These are phyloP conservation scores for Scutellaria minor DNA, from an alignment of 257 asterid genomes.

Conservation along the genomic window DNA sequence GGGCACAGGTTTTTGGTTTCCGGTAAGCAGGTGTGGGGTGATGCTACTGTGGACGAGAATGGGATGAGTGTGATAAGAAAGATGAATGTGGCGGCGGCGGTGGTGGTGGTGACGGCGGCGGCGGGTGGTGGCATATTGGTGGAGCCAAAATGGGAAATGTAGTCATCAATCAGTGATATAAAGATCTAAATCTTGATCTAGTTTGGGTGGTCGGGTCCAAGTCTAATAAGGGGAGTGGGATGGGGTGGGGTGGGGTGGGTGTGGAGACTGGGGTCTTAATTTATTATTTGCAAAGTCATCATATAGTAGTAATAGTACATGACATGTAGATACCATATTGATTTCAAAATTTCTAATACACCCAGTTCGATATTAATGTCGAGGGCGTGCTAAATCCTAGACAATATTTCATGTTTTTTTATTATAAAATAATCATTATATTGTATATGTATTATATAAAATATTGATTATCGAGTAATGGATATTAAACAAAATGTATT, in stretches of 20 bases:
- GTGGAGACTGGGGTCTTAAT: not conserved
- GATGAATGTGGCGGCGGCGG: conserved; percentile 40
- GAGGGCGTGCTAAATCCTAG: too few relatives aligned
- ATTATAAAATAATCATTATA: too few relatives aligned
- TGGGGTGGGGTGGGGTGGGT: not conserved
- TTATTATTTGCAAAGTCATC: not conserved
- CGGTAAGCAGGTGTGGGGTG: conserved; percentile 49
- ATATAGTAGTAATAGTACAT: too few relatives aligned
- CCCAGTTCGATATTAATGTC: too few relatives aligned
- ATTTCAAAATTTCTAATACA: too few relatives aligned
- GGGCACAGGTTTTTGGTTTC: conserved; percentile 49
- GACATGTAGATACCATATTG: too few relatives aligned
- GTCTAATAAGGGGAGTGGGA: not conserved
- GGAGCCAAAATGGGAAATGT: conserved; percentile 38
- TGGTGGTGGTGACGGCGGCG: conserved; percentile 33
- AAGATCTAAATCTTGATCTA: conserved; percentile 50
- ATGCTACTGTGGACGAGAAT: conserved; percentile 17
- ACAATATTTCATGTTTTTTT: too few relatives aligned
- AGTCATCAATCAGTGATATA: conserved; percentile 32
- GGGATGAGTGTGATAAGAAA: conserved; percentile 33
- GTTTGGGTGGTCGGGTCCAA: conserved; percentile 42
- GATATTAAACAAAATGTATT: too few relatives aligned
- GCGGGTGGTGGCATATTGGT: conserved; percentile 43
- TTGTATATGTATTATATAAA: too few relatives aligned
- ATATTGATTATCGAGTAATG: too few relatives aligned